A percentile compares a stretch with the other conserved stretches of the same genome.
phyloP scores from a whole-genome alignment of 768 basidiomycete genomes.

The Rhodosporidiobolus sp. region DNA sequence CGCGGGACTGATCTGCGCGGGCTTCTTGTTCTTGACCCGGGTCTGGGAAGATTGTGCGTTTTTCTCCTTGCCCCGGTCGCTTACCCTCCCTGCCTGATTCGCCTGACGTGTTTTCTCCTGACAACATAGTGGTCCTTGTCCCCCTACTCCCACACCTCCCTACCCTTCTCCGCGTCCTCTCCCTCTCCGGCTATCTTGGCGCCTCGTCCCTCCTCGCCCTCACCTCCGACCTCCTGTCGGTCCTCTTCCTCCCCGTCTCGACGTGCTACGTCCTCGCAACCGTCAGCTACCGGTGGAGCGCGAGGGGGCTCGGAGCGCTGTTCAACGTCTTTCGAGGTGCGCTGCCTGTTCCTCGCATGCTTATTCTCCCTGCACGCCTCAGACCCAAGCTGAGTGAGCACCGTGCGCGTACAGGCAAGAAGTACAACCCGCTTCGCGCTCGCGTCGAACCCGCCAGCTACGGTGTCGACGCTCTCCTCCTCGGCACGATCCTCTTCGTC shows the following conservation, averaged over 20 bases:
- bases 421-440: slow-evolving; percentile 78
- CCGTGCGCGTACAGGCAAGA: slow-evolving; percentile 61
- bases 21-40: slow-evolving; percentile 63
- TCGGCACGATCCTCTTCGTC: slow-evolving; percentile 86
- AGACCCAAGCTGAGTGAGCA: background rate
- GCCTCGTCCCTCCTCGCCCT: slow-evolving; percentile 65
- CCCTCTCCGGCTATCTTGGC: slow-evolving; percentile 48
- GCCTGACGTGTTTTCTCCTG: too few species aligned
- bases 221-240: slow-evolving; percentile 62
- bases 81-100: slow-evolving; percentile 34
- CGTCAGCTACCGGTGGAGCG: slow-evolving; percentile 61
- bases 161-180: slow-evolving; percentile 45
- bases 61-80: background rate
- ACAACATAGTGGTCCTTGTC: slow-evolving; percentile 34
- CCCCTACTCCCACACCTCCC: slow-evolving; percentile 49
- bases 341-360: slow-evolving; percentile 24
- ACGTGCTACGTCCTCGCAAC: slow-evolving; percentile 65
- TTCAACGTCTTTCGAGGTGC: slow-evolving; percentile 89
- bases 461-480: slow-evolving; percentile 87
- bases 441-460: slow-evolving; percentile 89
- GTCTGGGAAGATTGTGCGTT: slow-evolving; percentile 67
- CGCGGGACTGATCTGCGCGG: slow-evolving; percentile 75
- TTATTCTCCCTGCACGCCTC: background rate
- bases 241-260: slow-evolving; percentile 70
- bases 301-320: slow-evolving; percentile 62